Conservation (phyloP, 2,329 filamentous ascomycete species). For the Diaporthe citri region DNA sequence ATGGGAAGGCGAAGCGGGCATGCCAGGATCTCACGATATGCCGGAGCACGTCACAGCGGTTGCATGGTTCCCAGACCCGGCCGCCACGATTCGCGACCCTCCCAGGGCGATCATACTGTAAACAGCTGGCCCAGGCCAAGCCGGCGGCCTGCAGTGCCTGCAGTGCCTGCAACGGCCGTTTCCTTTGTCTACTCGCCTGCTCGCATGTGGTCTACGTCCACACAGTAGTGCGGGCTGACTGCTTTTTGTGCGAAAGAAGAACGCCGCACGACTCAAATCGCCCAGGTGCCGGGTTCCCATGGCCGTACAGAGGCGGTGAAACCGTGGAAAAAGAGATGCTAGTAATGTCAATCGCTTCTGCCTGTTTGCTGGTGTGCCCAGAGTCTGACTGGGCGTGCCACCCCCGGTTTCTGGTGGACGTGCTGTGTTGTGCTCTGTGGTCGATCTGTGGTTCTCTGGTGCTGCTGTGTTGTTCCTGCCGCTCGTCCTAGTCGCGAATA, state of each 20-base stretch:
- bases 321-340: not conserved
- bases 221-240: not conserved
- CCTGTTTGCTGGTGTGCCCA: not conserved
- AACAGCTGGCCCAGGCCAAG: constrained; percentile 6
- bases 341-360: not conserved
- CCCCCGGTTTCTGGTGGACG: not conserved
- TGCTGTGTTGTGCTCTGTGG: not conserved
- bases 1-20: not conserved
- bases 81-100: constrained; percentile 4
- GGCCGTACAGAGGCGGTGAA: constrained; percentile 14
- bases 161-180: constrained; percentile 15
- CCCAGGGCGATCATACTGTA: constrained; percentile 9
- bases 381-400: constrained; percentile 1
- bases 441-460: not conserved
- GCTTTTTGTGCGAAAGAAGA: not conserved
- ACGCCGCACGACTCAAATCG: constrained; percentile 2
- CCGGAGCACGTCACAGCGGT: constrained; percentile 30
- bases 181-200: not conserved
- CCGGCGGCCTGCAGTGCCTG: constrained; percentile 10
- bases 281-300: too few relatives aligned
- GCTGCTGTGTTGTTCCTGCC: constrained; percentile 19
- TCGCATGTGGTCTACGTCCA: too few relatives aligned
- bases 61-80: constrained; percentile 27
- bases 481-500: constrained; percentile 3
- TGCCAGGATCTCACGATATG: constrained; percentile 26